phyloP scores from a whole-genome alignment of 148 eudicot genomes.

The Cornus suecica region DNA sequence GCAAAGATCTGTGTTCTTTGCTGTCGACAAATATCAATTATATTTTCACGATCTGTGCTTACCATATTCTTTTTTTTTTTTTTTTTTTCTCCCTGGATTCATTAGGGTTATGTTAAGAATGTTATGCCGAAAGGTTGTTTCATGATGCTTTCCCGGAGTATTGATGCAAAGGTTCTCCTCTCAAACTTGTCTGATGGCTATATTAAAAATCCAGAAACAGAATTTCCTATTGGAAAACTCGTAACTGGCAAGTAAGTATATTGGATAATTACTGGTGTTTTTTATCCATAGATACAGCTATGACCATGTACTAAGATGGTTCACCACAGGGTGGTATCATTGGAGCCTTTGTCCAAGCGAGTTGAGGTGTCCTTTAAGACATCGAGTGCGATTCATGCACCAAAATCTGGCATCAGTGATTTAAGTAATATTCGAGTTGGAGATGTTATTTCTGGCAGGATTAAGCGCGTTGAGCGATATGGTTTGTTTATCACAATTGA shows the following conservation, averaged over 20 bases:
- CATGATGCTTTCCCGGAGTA: constrained; percentile 67
- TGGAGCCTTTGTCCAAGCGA: constrained; percentile 84
- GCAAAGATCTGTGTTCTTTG: not conserved
- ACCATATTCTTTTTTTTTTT: not conserved
- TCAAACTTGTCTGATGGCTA: constrained; percentile 78
- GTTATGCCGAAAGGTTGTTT: constrained; percentile 81
- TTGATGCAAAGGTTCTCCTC: constrained; percentile 78
- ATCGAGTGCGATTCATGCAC: constrained; percentile 25
- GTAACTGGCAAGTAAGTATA: constrained; percentile 67
- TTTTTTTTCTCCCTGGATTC: not conserved
- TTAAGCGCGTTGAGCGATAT: constrained; percentile 75
- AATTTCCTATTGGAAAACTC: constrained; percentile 84
- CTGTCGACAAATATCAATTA: not conserved
- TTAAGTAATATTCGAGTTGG: constrained; percentile 51
- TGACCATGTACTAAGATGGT: constrained; percentile 13
- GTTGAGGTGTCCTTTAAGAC: constrained; percentile 83
- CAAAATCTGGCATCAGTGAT: constrained; percentile 38
- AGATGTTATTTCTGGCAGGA: constrained; percentile 59
- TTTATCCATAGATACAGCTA: not conserved
- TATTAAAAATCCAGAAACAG: constrained; percentile 64
- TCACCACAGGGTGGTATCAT: constrained; percentile 57
- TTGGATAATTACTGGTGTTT: not conserved
- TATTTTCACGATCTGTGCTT: not conserved
- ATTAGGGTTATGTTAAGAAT: constrained; percentile 83
- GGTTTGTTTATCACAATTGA: constrained; percentile 82